Base-by-base conservation (phyloP, 148 eudicot genomes). In the Oxyria digyna region DNA sequence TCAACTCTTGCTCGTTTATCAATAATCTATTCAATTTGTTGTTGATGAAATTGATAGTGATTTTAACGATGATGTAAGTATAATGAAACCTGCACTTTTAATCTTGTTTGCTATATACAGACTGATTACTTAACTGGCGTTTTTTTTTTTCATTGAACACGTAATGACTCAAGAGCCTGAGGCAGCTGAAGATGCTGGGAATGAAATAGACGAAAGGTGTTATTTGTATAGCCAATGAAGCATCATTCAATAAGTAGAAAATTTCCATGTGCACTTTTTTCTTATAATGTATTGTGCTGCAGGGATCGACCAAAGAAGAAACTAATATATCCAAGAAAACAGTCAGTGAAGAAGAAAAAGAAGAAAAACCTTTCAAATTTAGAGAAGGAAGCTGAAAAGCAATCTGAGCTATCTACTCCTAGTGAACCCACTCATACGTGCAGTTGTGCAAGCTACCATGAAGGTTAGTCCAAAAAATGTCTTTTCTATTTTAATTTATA, bases 41-140 rank as follows among this genome's bases (percentile, higher is more conserved):
- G 97, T 74, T 13, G 99, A 94, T 84, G 88, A 90, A 71, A 90
- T 88, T 77, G 99, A 94, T 59, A 91, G 97, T 66, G 99, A 94
- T 74, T 94, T 94, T 54, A 87, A 87, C 78, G 91, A 86, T 73
- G 96, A 90, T 75, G 99, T 88, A 76, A 81, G 96, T 80, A 52
- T 57, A 67, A 10, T 17, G 40, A 23, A 23, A 23, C 64, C 35
- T 13, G 50, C 48, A 29, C 38, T 59, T 38, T 59, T 59, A n/a
- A 59, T 20, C 38, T 59, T 59, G 38, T 59, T 29, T 31, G 6
- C n/a, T 15, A 5, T 59, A 18, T 59, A 14, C 29, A 33, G 37
- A 29, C 31, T 59, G 65, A 59, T 59, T 2, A 29, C 7, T 59
- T 38, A 10, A 66, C 38, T 37, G 26, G 69, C 8, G 15, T n/a